Evolutionary conservation across 2,329 filamentous ascomycete species (phyloP).

Genomic region (Cryphonectria japonica): DNA sequence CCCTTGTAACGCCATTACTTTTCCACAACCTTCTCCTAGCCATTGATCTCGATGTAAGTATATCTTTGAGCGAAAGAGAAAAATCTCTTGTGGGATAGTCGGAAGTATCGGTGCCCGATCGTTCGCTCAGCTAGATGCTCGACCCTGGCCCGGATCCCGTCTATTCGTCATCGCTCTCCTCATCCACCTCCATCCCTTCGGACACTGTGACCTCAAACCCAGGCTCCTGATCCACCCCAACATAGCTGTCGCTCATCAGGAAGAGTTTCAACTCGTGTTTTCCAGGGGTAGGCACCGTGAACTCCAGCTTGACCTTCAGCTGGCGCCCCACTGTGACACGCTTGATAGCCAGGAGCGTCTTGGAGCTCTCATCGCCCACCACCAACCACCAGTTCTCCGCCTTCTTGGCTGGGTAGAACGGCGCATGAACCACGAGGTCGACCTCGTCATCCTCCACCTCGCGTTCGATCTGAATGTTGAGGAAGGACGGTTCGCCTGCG

Average conservation of each 20-base stretch:
- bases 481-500: constrained; percentile 78
- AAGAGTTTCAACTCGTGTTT: constrained; percentile 88
- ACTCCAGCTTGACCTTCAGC: constrained; percentile 81
- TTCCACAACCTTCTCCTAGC: neutral
- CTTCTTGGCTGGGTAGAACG: constrained; percentile 91
- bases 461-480: constrained; percentile 83
- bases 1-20: constrained; percentile 5
- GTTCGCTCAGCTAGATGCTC: neutral
- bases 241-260: constrained; percentile 96
- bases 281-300: constrained; percentile 81
- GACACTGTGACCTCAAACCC: constrained; percentile 82
- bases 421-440: constrained; percentile 86
- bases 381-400: constrained; percentile 99
- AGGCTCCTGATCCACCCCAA: constrained; percentile 95
- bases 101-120: constrained; percentile 5
- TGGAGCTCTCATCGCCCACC: constrained; percentile 88
- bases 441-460: constrained; percentile 76
- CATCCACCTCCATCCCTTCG: constrained; percentile 94
- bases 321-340: constrained; percentile 83
- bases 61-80: neutral
- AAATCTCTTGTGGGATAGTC: neutral
- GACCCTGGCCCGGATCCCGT: neutral
- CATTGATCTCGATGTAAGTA: neutral
- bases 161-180: constrained; percentile 64
- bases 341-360: constrained; percentile 90